These are phyloP conservation scores for Psidium guajava DNA, from an alignment of 345 rosid genomes.

Conservation along the genomic window DNA sequence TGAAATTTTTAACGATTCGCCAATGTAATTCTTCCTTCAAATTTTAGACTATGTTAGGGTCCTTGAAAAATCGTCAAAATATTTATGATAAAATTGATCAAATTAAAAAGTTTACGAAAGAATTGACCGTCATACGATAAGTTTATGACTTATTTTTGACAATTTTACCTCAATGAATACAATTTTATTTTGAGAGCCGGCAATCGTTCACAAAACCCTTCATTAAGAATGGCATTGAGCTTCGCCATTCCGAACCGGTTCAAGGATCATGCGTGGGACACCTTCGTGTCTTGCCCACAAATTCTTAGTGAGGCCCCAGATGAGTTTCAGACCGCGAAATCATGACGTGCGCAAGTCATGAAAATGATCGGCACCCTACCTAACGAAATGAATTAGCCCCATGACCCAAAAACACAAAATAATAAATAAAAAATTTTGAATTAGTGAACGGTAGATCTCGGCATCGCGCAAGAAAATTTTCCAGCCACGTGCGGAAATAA, in stretches of 20 bases:
- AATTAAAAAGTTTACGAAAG: neutral
- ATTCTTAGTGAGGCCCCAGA: neutral
- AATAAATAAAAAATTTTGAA: too few relatives aligned
- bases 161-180: neutral
- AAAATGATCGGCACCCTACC: neutral
- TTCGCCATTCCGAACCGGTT: neutral
- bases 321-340: neutral
- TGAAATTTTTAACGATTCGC: neutral
- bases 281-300: neutral
- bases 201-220: neutral
- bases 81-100: neutral
- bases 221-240: neutral
- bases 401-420: too few relatives aligned
- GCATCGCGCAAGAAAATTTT: neutral
- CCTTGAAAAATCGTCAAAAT: neutral
- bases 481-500: too few relatives aligned
- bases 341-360: neutral
- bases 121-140: accelerated
- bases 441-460: neutral
- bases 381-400: neutral
- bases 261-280: neutral
- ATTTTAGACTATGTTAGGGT: neutral
- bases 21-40: neutral
- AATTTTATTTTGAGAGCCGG: neutral
- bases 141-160: neutral